These are phyloP conservation scores for Amylocarpus encephaloides DNA, from an alignment of 2,329 filamentous ascomycete genomes.

Conservation along the genomic window DNA sequence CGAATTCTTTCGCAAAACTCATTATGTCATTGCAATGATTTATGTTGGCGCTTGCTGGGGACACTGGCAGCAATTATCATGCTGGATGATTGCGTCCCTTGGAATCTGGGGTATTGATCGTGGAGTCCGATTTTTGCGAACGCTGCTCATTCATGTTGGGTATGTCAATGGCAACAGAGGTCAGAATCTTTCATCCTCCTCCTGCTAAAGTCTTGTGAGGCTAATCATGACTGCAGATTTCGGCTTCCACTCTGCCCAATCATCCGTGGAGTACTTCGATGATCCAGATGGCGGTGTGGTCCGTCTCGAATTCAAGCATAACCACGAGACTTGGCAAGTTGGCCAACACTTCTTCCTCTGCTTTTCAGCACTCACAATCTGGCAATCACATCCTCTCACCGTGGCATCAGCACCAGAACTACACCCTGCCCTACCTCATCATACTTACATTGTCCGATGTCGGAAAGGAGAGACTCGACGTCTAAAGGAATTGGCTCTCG, in stretches of 20 bases:
- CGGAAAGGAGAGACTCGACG: slow-evolving; percentile 50
- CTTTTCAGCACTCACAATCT: slow-evolving; percentile 63
- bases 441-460: slow-evolving; percentile 52
- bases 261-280: slow-evolving; percentile 46
- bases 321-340: slow-evolving; percentile 59
- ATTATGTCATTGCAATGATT: slow-evolving; percentile 66
- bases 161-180: slow-evolving; percentile 36
- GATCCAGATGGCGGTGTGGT: slow-evolving; percentile 56
- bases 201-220: background rate
- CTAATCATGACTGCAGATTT: slow-evolving; percentile 32
- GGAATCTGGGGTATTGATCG: slow-evolving; percentile 61
- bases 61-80: slow-evolving; percentile 63
- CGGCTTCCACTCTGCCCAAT: slow-evolving; percentile 49
- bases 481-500: slow-evolving; percentile 29
- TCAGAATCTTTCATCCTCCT: slow-evolving; percentile 4
- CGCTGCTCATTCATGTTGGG: slow-evolving; percentile 54
- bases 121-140: slow-evolving; percentile 50
- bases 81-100: slow-evolving; percentile 62
- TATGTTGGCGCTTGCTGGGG: slow-evolving; percentile 72
- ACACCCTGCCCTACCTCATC: slow-evolving; percentile 35
- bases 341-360: slow-evolving; percentile 76
- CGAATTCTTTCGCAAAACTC: slow-evolving; percentile 69
- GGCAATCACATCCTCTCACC: slow-evolving; percentile 75
- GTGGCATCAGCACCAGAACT: slow-evolving; percentile 65
- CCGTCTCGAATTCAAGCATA: slow-evolving; percentile 58